Evolutionary conservation across 208 protist genomes (phyloP).

Genomic region (Wallacemonas sp.): DNA sequence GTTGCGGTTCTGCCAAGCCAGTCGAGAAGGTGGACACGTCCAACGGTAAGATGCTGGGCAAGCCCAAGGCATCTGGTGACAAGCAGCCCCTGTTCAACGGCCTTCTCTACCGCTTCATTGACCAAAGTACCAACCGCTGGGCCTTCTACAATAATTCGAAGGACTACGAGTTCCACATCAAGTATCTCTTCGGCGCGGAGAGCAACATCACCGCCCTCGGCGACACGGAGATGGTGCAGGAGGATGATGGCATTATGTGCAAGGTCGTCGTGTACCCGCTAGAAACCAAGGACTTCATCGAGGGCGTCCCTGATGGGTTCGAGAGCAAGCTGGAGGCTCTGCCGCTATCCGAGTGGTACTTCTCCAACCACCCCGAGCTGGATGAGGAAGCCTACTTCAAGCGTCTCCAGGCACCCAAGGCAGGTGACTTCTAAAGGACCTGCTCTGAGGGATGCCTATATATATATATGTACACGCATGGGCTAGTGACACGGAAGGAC

Average conservation of each 20-base stretch:
- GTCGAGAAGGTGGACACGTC: conserved; percentile 18
- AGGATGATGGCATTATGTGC: conserved; percentile 77
- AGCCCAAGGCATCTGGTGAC: conserved; percentile 19
- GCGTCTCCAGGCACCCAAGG: conserved; percentile 57
- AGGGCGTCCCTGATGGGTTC: conserved; percentile 51
- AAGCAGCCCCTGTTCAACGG: conserved; percentile 67
- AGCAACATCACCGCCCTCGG: conserved; percentile 44
- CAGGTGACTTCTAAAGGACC: conserved; percentile 38
- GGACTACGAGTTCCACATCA: conserved; percentile 86
- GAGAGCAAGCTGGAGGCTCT: conserved; percentile 82
- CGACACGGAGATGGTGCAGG: conserved; percentile 39
- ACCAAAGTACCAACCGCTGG: conserved; percentile 37
- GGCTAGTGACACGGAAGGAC: too few species aligned
- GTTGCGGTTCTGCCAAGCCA: conserved; percentile 23
- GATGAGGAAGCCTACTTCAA: conserved; percentile 67
- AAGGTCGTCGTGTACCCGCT: conserved; percentile 60
- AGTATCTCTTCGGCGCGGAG: conserved; percentile 69
- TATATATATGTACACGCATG: too few species aligned
- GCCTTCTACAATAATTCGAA: conserved; percentile 79
- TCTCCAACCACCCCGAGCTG: conserved; percentile 53
- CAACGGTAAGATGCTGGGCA: conserved; percentile 26
- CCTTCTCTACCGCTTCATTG: conserved; percentile 68
- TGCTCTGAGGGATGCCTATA: not conserved
- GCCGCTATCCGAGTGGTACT: conserved; percentile 76
- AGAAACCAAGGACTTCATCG: conserved; percentile 69